Conservation (phyloP, 192 early-diverging fungal genomes). For the Backusella macrospora region DNA sequence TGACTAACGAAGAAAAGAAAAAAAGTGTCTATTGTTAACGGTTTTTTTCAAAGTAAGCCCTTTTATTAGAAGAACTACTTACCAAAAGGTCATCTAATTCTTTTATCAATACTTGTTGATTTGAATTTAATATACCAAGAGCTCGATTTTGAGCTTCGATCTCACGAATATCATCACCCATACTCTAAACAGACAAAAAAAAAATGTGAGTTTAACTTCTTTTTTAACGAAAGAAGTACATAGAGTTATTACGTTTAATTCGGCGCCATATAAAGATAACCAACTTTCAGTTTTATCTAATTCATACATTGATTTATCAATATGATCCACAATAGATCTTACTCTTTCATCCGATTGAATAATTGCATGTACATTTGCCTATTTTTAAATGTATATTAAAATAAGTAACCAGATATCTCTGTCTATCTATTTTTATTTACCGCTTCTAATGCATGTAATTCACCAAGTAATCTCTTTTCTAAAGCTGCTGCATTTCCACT, state of each 20-base stretch:
- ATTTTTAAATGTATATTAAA: neutral
- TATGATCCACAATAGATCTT: conserved; percentile 71
- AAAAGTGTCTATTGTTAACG: no score
- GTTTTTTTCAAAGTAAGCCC: no score
- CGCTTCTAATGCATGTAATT: conserved; percentile 84
- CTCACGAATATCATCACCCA: conserved; percentile 94
- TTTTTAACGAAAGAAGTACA: neutral
- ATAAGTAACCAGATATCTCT: neutral
- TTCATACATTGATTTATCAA: conserved; percentile 83
- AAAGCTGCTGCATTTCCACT: conserved; percentile 86
- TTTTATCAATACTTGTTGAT: conserved; percentile 83
- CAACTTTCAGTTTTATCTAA: conserved; percentile 87
- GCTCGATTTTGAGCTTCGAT: conserved; percentile 92
- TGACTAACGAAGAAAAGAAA: conserved; percentile 30
- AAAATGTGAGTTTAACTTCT: conserved; percentile 16
- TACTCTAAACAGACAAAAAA: conserved; percentile 57
- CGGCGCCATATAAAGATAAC: conserved; percentile 81
- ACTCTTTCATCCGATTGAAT: conserved; percentile 91
- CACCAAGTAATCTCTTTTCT: conserved; percentile 80
- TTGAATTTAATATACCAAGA: conserved; percentile 85
- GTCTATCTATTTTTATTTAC: conserved; percentile 38
- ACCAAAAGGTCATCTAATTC: conserved; percentile 86
- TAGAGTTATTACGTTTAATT: conserved; percentile 70
- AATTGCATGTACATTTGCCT: conserved; percentile 95
- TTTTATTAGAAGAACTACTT: conserved; percentile 22